Conservation (phyloP, 306 rosid species). For the Lathyrus tuberosus region DNA sequence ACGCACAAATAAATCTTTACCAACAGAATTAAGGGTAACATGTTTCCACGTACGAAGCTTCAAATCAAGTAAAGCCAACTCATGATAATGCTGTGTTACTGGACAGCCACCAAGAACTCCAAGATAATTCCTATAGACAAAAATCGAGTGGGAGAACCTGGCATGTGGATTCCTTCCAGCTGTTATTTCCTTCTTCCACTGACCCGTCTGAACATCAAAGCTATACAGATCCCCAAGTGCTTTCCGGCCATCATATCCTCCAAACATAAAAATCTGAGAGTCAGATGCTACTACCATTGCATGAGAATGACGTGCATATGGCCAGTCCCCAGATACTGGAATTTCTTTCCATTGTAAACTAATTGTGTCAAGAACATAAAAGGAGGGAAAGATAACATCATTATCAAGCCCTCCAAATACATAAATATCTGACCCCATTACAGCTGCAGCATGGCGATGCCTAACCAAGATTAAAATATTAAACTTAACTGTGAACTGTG, state of each 20-base stretch:
- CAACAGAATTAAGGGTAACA: conserved; percentile 63
- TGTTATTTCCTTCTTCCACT: conserved; percentile 72
- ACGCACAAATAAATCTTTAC: conserved; percentile 83
- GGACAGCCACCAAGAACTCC: conserved; percentile 97
- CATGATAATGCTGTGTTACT: conserved; percentile 71
- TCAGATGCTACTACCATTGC: conserved; percentile 81
- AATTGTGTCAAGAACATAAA: conserved; percentile 65
- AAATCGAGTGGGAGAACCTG: conserved; percentile 93
- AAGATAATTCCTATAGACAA: conserved; percentile 67
- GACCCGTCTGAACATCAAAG: conserved; percentile 62
- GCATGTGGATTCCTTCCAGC: conserved; percentile 79
- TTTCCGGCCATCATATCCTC: conserved; percentile 81
- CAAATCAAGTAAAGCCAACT: conserved; percentile 83
- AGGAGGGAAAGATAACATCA: conserved; percentile 67
- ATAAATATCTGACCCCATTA: conserved; percentile 68
- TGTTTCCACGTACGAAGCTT: conserved; percentile 61
- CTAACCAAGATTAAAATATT: conserved; percentile 49
- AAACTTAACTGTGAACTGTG: conserved; percentile 13
- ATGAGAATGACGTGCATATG: conserved; percentile 86
- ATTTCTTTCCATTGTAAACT: conserved; percentile 69
- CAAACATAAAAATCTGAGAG: conserved; percentile 70
- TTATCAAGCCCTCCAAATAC: conserved; percentile 90
- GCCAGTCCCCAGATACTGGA: conserved; percentile 63
- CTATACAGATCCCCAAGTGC: conserved; percentile 84
- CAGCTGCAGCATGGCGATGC: conserved; percentile 95